Conservation (phyloP, 169 alveolate genomes). For the Plasmodium blacklocki region DNA sequence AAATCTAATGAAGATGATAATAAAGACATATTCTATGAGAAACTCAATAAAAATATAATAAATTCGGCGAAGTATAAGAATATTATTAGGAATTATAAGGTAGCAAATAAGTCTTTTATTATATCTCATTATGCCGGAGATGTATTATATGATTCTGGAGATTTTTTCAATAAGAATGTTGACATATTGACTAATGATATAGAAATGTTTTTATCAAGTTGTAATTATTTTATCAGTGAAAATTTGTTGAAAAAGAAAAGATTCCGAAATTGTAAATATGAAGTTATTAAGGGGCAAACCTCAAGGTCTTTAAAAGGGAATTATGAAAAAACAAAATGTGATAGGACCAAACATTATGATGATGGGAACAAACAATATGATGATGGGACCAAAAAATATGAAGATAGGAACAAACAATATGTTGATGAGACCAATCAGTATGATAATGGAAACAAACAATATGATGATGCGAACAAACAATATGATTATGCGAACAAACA, state of each 20-base stretch:
- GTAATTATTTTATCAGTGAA: conserved; percentile 49
- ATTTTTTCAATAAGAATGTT: conserved; percentile 79
- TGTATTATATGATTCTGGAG: conserved; percentile 78
- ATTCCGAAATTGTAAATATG: neutral
- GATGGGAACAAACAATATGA: too few relatives aligned
- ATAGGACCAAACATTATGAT: conserved; percentile 30
- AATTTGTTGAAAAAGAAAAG: conserved; percentile 40
- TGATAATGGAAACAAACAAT: too few relatives aligned
- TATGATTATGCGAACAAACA: too few relatives aligned
- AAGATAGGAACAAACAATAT: conserved; percentile 7
- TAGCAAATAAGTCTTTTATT: conserved; percentile 77
- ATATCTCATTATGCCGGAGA: conserved; percentile 83
- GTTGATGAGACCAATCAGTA: neutral
- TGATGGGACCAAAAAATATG: conserved; percentile 26
- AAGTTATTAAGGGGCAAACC: neutral
- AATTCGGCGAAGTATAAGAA: conserved; percentile 50
- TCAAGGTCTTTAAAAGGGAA: neutral
- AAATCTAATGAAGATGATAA: conserved; percentile 62
- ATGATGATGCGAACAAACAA: neutral
- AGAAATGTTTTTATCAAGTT: conserved; percentile 56
- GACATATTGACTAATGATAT: conserved; percentile 80
- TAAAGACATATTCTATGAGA: conserved; percentile 48
- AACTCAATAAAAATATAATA: conserved; percentile 44
- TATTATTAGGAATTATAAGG: conserved; percentile 44
- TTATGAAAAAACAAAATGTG: neutral